Conservation (phyloP, 2,329 filamentous ascomycete species). For the Fusarium concolor region DNA sequence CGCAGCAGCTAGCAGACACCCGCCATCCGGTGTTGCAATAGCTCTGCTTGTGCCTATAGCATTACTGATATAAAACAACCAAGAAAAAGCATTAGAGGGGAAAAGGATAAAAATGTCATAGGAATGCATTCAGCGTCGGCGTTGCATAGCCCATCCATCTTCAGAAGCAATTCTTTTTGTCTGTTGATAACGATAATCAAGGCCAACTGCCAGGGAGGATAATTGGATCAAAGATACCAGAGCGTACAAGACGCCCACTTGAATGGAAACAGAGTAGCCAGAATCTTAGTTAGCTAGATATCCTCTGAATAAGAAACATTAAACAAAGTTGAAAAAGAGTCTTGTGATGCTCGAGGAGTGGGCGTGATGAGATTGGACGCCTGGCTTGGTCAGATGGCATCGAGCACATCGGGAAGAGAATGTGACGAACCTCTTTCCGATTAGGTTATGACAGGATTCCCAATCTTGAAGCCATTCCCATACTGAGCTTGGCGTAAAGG, state of each 20-base stretch:
- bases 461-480: conserved; percentile 5
- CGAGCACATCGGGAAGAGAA: background rate
- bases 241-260: conserved; percentile 6
- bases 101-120: background rate
- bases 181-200: conserved; percentile 22
- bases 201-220: background rate
- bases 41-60: conserved; percentile 31
- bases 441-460: background rate
- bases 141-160: conserved; percentile 17
- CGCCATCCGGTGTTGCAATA: conserved; percentile 13
- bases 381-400: background rate
- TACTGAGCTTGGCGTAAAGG: background rate
- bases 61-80: conserved; percentile 18
- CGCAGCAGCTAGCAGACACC: conserved; percentile 7
- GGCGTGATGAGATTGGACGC: background rate
- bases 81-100: background rate
- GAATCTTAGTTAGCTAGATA: conserved; percentile 10
- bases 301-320: background rate
- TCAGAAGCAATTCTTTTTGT: conserved; percentile 14
- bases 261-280: background rate
- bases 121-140: conserved; percentile 26
- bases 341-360: background rate
- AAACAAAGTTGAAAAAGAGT: background rate
- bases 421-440: background rate
- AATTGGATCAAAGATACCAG: conserved; percentile 5